Conservation (phyloP, 208 protist species). For the Crithidia sp. region DNA sequence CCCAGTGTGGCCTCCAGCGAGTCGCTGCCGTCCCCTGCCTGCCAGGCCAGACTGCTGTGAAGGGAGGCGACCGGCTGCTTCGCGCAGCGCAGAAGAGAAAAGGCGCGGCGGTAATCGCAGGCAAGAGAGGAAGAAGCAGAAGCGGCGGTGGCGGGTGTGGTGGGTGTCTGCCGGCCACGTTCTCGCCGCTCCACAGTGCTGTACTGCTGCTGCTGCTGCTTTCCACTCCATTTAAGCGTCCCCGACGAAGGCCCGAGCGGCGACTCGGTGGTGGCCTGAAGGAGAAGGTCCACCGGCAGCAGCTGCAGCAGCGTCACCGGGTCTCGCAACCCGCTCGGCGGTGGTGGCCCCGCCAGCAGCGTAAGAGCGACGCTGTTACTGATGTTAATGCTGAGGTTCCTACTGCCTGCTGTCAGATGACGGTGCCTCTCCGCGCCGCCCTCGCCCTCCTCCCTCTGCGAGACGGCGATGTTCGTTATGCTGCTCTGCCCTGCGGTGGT, state of each 20-base stretch:
- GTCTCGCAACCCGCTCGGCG: conserved; percentile 19
- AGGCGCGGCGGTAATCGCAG: conserved; percentile 13
- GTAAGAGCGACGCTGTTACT: conserved; percentile 2
- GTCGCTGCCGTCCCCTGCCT: neutral
- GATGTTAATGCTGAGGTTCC: too few relatives aligned
- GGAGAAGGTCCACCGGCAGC: conserved; percentile 16
- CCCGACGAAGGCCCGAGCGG: neutral
- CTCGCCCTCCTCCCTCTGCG: neutral
- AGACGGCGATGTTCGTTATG: neutral
- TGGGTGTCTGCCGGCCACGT: too few relatives aligned
- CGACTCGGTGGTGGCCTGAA: neutral
- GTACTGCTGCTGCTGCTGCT: too few relatives aligned
- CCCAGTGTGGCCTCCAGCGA: neutral
- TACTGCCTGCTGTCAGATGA: neutral
- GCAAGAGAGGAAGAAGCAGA: neutral
- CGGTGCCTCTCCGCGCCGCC: neutral
- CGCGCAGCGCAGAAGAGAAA: conserved; percentile 19
- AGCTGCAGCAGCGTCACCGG: conserved; percentile 20
- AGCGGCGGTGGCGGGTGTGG: too few relatives aligned
- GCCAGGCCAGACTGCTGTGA: neutral
- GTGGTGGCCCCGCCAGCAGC: neutral
- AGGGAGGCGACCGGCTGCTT: neutral
- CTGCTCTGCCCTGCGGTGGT: conserved; percentile 3
- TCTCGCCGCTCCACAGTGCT: too few relatives aligned
- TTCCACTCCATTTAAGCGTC: too few relatives aligned